These are phyloP conservation scores for Clitopilus hobsonii DNA, from an alignment of 768 basidiomycete genomes.

Conservation along the genomic window DNA sequence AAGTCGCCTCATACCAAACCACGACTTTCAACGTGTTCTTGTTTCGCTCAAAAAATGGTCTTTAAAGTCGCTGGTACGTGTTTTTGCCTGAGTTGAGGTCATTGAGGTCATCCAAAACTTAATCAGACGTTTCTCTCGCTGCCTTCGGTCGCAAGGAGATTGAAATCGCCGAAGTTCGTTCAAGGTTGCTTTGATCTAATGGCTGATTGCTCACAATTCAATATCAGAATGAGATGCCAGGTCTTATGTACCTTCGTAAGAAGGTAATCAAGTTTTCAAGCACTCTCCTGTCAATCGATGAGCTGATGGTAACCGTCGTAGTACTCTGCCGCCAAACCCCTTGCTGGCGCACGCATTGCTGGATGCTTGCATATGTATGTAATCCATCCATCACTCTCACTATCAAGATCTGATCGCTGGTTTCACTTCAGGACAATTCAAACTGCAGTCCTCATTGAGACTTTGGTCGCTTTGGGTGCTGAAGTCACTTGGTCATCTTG, in stretches of 20 bases:
- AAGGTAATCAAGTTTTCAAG: constrained; percentile 51
- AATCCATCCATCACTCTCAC: neutral
- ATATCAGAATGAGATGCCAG: constrained; percentile 85
- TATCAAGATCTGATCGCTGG: constrained; percentile 2
- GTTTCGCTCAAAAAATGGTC: constrained; percentile 49
- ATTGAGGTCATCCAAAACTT: constrained; percentile 8
- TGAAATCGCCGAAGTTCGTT: constrained; percentile 88
- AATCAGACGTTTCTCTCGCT: constrained; percentile 87
- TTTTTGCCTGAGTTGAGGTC: neutral
- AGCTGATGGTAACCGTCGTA: constrained; percentile 28
- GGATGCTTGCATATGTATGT: constrained; percentile 96
- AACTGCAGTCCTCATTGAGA: constrained; percentile 98
- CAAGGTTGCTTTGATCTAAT: constrained; percentile 9
- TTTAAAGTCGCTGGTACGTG: constrained; percentile 85
- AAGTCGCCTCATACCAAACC: constrained; percentile 15
- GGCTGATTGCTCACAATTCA: constrained; percentile 10
- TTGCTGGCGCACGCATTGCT: constrained; percentile 93
- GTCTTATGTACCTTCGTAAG: constrained; percentile 87
- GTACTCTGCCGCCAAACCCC: constrained; percentile 78
- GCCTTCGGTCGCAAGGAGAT: constrained; percentile 99
- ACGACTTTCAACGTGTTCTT: constrained; percentile 14
- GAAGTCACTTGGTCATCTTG: constrained; percentile 99
- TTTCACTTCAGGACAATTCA: constrained; percentile 80
- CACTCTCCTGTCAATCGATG: constrained; percentile 9
- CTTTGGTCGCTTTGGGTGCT: constrained; percentile 90